Base-by-base conservation (phyloP, 2,329 filamentous ascomycete genomes). In the Fusarium torulosum region DNA sequence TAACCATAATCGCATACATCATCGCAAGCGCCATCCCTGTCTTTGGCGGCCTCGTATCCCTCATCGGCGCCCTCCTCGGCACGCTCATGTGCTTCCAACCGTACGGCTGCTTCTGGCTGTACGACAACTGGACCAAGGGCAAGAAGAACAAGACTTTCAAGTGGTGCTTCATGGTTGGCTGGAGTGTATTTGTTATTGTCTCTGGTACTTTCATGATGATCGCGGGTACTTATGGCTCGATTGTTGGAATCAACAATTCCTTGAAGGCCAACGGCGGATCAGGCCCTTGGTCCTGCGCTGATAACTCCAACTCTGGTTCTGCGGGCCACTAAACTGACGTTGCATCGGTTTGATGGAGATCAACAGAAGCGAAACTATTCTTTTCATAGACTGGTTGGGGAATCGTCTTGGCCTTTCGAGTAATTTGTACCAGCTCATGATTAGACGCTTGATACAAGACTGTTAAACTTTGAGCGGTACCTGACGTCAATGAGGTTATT, bases 141-240 rank as follows among this genome's bases (percentile, higher is more conserved):
- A 49, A 59, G 43, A 20, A 35, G 2, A 19, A 19, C 7, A 63
- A 21, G 20, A 35, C 59, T 9, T 4, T 38, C 3, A 62, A 41
- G 9, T 70, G 67, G 67, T 57, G 23, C 14, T n/a, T 63, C 0
- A 64, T 68, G 53, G 64, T 66, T 17, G 25, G 27, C 7, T 69
- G 59, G 63, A 33, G 64, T 21, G 21, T 58, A 2, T 68, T 70
- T 45, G 45, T 70, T 7, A 66, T 70, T 2, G 15, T 54, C 1
- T 51, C 60, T 4, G 72, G 72, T 7, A 67, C 68, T 0, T 84
- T 83, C 58, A 62, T 83, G 10, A 83, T 79, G 75, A 67, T 83
- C 44, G 79, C 75, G 6, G 82, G 81, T 2, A 83, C 81, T 0
- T 84, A 83, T 47, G 81, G 80, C 1, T 80, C 80, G 0, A 70